Conservation (phyloP, 345 rosid genomes). For the Linum usitatissimum region DNA sequence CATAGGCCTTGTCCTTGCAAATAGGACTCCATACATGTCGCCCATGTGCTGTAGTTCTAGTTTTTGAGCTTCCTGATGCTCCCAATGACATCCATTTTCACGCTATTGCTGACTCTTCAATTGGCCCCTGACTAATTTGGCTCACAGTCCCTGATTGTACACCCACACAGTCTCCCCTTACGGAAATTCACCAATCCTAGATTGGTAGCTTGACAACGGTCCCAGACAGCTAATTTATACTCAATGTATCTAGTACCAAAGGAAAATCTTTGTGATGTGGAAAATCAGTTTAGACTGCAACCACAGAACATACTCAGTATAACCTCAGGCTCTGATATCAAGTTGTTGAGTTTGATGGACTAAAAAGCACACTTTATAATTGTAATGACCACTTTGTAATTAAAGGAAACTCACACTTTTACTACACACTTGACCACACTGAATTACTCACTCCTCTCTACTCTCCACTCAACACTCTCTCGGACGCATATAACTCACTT, state of each 20-base stretch:
- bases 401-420: too few species aligned
- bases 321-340: neutral
- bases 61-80: neutral
- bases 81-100: neutral
- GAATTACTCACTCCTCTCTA: too few species aligned
- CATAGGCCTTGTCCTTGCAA: neutral
- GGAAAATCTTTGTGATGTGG: neutral
- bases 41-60: neutral
- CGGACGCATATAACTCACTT: too few species aligned
- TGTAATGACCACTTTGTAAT: too few species aligned
- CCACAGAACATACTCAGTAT: neutral
- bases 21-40: neutral
- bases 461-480: too few species aligned
- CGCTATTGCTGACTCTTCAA: neutral
- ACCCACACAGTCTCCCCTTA: neutral
- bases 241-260: neutral
- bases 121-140: neutral
- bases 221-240: neutral
- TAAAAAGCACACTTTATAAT: too few species aligned
- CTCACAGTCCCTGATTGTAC: neutral
- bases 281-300: neutral
- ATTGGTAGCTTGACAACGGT: neutral
- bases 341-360: too few species aligned
- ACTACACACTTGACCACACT: too few species aligned
- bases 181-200: neutral